Conservation (phyloP, 2,329 filamentous ascomycete genomes). For the Neofusicoccum ribis region DNA sequence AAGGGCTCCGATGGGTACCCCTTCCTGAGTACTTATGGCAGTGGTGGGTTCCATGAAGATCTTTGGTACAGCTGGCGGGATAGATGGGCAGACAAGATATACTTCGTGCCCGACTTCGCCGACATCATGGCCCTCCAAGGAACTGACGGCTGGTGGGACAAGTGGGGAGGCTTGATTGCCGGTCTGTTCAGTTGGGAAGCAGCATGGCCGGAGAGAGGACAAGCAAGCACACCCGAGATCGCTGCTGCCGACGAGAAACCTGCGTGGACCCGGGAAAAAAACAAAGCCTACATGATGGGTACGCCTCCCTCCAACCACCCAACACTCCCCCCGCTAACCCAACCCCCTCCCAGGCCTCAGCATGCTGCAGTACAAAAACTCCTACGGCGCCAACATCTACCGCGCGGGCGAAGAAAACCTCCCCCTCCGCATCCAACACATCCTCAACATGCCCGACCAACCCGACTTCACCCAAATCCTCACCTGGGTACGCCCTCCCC, state of each 20-base stretch:
- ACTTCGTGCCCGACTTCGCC: slow-evolving; percentile 37
- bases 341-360: neutral
- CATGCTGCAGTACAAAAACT: slow-evolving; percentile 36
- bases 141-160: slow-evolving; percentile 30
- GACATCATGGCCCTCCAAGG: slow-evolving; percentile 33
- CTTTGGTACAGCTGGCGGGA: neutral
- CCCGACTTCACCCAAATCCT: slow-evolving; percentile 39
- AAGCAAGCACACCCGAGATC: neutral
- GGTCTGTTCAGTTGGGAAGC: slow-evolving; percentile 43
- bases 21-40: neutral
- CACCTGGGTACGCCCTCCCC: slow-evolving; percentile 27
- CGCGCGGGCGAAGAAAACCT: slow-evolving; percentile 37
- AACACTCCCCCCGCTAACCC: too few species aligned
- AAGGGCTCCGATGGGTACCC: neutral
- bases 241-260: slow-evolving; percentile 29
- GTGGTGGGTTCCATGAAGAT: neutral
- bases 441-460: slow-evolving; percentile 30
- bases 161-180: slow-evolving; percentile 36
- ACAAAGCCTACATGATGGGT: slow-evolving; percentile 39
- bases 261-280: slow-evolving; percentile 24
- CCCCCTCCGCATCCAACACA: slow-evolving; percentile 38
- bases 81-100: slow-evolving; percentile 21
- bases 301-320: neutral
- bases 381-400: slow-evolving; percentile 34
- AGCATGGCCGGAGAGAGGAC: slow-evolving; percentile 31